Base-by-base conservation (phyloP, 305 asterid genomes). In the Andrographis paniculata region DNA sequence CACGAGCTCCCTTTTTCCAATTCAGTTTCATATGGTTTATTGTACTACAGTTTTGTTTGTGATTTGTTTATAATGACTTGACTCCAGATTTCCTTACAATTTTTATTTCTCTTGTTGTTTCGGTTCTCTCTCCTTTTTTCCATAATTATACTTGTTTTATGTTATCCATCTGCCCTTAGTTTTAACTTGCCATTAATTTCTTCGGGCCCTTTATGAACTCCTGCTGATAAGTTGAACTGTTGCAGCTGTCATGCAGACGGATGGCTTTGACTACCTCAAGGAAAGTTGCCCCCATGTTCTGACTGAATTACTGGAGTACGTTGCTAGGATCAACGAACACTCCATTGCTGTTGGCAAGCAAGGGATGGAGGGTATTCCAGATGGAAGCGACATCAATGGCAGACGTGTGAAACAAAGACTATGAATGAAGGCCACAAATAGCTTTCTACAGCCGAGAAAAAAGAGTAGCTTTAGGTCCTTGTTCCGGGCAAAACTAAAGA, bases 351-450 rank as follows among this genome's bases (percentile, higher is more conserved):
- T 55, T 31, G 75, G 66, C 45, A 79, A 77, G 74, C 84, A 63
- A 52, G 80, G 70, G 42, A 69, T 52, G 14, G 88, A 70, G 45
- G 64, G 68, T 53, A 14, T 77, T 17, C 72, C 67, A 10, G 94
- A 82, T 14, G 94, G 93, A 37, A 63, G 78, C 48, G 98, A 89
- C 58, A 70, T 62, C 46, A 59, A 64, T 43, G 95, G 98, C 27
- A 71, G 98, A 54, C 87, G 98, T 17, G 98, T 85, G 59, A 89
- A 89, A 69, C 98, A 82, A 60, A 76, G 94, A 60, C 53, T 75
- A 46, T 82, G 61, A 67, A 63, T 45, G 6, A 24, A 48, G 42
- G 55, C 43, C 6, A 43, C 52, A 22, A 17, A 38, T 58, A 18
- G 44, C 38, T 38, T 52, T 23, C 48, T 31, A 50, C 12, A 2